Base-by-base conservation (phyloP, 768 basidiomycete genomes). In the Suillus alpinus region DNA sequence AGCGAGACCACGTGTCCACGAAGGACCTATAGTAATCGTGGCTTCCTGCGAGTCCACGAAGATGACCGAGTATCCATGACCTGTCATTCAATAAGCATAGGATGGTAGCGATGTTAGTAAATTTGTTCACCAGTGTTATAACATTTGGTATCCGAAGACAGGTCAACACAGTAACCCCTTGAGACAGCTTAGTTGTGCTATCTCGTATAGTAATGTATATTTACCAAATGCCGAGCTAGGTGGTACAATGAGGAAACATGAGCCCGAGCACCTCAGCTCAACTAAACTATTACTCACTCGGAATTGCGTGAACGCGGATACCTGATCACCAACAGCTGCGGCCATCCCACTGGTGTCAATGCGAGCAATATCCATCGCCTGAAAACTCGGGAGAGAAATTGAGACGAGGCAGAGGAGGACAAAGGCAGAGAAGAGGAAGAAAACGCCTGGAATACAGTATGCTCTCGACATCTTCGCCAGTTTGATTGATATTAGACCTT, bases 1-100 rank as follows among this genome's bases (percentile, higher is more conserved):
- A 2, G 84, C 88, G 7, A 92, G 81, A 4, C 89, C 91, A 41
- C 83, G 82, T 7, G 91, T 93, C 86, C 88, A 90, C 1, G 84
- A 80, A 0, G 83, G 66, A 3, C 72, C 79, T 59, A 90, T 79
- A 53, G 71, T 74, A 4, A 74, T 56, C 4, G 75, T 64, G 44
- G 76, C 75, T n/a, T 68, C 69, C 23, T 67, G 50, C 20, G 75
- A 37, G 65, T 78, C 78, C 23, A 69, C 63, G 63, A 86, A 67
- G 14, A 69, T 66, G 36, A 87, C 66, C 47, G 74, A 71, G 69
- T 92, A 92, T 3, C 81, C 89, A 67, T 83, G 79, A 18, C 82
- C 84, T 84, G 66, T 18, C 18, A 14, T 61, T 31, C 23, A 41
- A 43, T 62, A 23, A 65, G 53, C 26, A 55, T 23, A 26, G 20